These are phyloP conservation scores for Citrus australasica DNA, from an alignment of 345 rosid genomes.

Conservation along the genomic window DNA sequence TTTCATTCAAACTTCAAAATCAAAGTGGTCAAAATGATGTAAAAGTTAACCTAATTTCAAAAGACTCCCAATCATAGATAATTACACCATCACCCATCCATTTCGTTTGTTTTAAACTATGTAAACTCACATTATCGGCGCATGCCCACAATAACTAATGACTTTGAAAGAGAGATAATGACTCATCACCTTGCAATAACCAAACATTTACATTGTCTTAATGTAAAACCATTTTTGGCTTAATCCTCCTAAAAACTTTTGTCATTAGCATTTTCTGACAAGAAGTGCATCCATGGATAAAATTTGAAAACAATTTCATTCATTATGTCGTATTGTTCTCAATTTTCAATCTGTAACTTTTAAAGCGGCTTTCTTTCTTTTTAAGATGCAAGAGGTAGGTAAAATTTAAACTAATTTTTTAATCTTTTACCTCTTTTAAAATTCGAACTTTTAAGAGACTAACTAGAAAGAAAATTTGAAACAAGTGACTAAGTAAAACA, in stretches of 20 bases:
- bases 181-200: constrained; percentile 2
- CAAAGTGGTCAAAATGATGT: neutral
- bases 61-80: neutral
- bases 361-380: too few species aligned
- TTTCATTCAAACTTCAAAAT: neutral
- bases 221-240: neutral
- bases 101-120: neutral
- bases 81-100: neutral
- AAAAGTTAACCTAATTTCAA: constrained; percentile 16
- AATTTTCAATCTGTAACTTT: too few species aligned
- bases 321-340: too few species aligned
- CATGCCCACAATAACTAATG: neutral
- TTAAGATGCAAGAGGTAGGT: too few species aligned
- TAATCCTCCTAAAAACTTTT: neutral
- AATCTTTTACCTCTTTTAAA: too few species aligned
- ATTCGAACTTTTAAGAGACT: too few species aligned
- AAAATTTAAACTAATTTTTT: too few species aligned
- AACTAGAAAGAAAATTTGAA: too few species aligned
- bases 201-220: neutral
- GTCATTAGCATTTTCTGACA: too few species aligned
- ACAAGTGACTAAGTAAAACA: too few species aligned
- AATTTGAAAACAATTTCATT: neutral
- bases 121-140: neutral
- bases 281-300: neutral
- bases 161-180: neutral